Conservation (phyloP, 2,329 filamentous ascomycete genomes). For the Diaporthe batatas region DNA sequence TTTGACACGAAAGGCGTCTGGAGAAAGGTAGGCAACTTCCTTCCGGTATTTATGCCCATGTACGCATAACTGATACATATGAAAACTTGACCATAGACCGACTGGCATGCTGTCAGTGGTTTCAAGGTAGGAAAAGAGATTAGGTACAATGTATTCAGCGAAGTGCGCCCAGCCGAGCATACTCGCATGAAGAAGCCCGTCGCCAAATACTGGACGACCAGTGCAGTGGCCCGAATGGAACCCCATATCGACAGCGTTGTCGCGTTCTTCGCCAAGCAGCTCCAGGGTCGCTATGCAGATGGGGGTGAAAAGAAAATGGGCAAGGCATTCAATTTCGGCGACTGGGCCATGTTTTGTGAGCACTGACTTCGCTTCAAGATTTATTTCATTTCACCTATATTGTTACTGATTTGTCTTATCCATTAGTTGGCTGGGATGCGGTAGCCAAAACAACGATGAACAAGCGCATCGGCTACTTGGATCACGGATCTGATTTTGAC, state of each 20-base stretch:
- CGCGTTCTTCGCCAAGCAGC: slow-evolving; percentile 28
- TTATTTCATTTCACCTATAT: no score
- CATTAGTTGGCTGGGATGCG: slow-evolving; percentile 22
- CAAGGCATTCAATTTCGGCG: slow-evolving; percentile 28
- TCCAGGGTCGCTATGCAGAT: slow-evolving; percentile 7
- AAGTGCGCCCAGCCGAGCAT: slow-evolving; percentile 21
- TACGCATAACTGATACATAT: neutral
- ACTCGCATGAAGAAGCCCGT: slow-evolving; percentile 31
- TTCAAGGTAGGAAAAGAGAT: slow-evolving; percentile 29
- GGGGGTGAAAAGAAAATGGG: neutral
- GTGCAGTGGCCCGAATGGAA: slow-evolving; percentile 27
- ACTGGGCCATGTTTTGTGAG: slow-evolving; percentile 34
- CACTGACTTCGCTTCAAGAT: neutral
- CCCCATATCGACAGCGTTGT: slow-evolving; percentile 28
- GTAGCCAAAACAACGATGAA: slow-evolving; percentile 31
- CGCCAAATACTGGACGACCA: slow-evolving; percentile 34
- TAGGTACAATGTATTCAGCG: slow-evolving; percentile 28
- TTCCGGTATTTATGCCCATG: neutral
- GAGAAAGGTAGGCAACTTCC: slow-evolving; percentile 10
- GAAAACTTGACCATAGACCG: neutral
- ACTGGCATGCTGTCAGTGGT: slow-evolving; percentile 26
- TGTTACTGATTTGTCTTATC: neutral
- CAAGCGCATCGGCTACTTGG: slow-evolving; percentile 53
- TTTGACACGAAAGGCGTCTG: slow-evolving; percentile 33
- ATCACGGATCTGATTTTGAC: slow-evolving; percentile 51